Percentiles rank a stretch among this genome's conserved stretches.
Evolutionary conservation across 768 basidiomycete species (phyloP).

Genomic region (Lepiota brunneoincarnata): DNA sequence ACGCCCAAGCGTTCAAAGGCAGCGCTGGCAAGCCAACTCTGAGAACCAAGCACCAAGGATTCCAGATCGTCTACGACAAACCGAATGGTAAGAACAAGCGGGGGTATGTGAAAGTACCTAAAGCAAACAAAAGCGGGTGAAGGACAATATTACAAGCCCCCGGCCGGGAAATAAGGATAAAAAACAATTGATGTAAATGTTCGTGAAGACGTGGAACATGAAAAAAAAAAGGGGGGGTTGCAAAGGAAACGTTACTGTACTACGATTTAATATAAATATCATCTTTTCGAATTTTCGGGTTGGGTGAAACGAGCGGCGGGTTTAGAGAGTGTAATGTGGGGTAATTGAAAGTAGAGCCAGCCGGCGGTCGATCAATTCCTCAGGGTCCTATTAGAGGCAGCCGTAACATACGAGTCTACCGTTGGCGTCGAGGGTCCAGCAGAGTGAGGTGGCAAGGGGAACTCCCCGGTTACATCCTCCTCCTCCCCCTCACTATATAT

Average conservation of each 20-base stretch:
- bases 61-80: too few relatives aligned
- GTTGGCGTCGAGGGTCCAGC: slow-evolving; percentile 10
- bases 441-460: slow-evolving; percentile 37
- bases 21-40: too few relatives aligned
- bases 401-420: slow-evolving; percentile 1
- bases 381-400: slow-evolving; percentile 1
- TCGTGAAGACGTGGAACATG: neutral
- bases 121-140: too few relatives aligned
- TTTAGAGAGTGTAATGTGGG: neutral
- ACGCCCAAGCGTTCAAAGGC: too few relatives aligned
- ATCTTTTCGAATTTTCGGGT: neutral
- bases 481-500: slow-evolving; percentile 32
- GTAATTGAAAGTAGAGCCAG: neutral
- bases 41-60: too few relatives aligned
- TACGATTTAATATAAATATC: neutral
- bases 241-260: slow-evolving; percentile 1
- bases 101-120: too few relatives aligned
- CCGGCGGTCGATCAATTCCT: neutral
- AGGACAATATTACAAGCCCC: too few relatives aligned
- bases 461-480: slow-evolving; percentile 35
- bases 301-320: neutral
- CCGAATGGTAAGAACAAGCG: too few relatives aligned
- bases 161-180: neutral
- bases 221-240: neutral
- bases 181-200: neutral